Conservation (phyloP, 352 stramenopile species). For the Globisporangium irregulare region DNA sequence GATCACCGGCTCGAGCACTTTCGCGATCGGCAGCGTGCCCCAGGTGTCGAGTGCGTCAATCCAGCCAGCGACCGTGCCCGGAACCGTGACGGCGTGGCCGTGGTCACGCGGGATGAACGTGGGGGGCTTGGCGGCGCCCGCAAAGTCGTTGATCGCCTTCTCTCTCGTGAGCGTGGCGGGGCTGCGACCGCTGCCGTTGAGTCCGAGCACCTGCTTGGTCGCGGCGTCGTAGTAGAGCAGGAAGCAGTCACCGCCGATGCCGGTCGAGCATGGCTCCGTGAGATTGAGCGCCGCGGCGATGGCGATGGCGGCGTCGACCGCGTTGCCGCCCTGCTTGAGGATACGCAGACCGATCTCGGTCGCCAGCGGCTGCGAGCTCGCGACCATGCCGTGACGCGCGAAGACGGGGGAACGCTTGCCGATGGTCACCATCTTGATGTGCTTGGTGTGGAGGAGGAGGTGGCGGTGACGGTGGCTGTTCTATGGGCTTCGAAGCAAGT, state of each 20-base stretch:
- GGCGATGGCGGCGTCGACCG: constrained; percentile 89
- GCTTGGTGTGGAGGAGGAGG: background rate
- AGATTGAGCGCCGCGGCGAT: constrained; percentile 56
- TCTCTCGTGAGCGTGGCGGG: constrained; percentile 82
- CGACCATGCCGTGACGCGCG: constrained; percentile 89
- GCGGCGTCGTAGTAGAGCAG: constrained; percentile 92
- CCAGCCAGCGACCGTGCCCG: constrained; percentile 92
- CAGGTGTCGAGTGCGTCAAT: constrained; percentile 87
- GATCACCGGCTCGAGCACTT: constrained; percentile 90
- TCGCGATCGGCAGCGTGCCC: constrained; percentile 73
- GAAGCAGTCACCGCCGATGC: constrained; percentile 94
- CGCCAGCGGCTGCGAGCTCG: constrained; percentile 93
- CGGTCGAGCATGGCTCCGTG: constrained; percentile 75
- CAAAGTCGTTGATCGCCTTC: constrained; percentile 40
- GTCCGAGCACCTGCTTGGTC: constrained; percentile 73
- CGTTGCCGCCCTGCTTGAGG: constrained; percentile 90
- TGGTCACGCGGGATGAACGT: constrained; percentile 51
- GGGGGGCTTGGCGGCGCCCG: constrained; percentile 20
- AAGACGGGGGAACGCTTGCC: constrained; percentile 86
- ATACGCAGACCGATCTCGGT: constrained; percentile 90
- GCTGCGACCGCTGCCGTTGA: constrained; percentile 93
- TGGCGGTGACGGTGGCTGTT: background rate
- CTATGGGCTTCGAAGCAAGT: constrained; percentile 8
- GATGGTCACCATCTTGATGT: constrained; percentile 41
- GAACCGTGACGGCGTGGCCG: constrained; percentile 81